These are phyloP conservation scores for Eimeria necatrix DNA, from an alignment of 169 alveolate genomes.

Conservation along the genomic window DNA sequence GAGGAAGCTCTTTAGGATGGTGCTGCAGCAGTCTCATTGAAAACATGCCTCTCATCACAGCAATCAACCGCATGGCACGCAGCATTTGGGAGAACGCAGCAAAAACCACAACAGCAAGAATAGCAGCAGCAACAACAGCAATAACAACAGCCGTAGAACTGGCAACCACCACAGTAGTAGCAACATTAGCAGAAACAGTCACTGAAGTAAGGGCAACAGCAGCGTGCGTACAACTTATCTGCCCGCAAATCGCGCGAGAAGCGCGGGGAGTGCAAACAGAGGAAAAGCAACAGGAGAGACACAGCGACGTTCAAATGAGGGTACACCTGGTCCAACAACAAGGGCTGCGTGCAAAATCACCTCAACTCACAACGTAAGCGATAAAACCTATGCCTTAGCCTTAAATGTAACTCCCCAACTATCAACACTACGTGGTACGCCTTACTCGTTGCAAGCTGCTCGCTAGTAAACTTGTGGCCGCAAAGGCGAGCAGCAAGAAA, in stretches of 20 bases:
- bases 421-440: neutral
- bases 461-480: neutral
- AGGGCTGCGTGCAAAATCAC: neutral
- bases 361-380: neutral
- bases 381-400: neutral
- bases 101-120: too few relatives aligned
- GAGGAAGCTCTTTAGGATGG: neutral
- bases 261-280: constrained; percentile 4
- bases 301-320: constrained; percentile 4
- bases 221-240: neutral
- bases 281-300: neutral
- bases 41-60: neutral
- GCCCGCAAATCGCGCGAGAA: constrained; percentile 14
- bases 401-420: neutral
- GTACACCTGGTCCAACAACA: constrained; percentile 26
- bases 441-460: constrained; percentile 38
- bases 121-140: too few relatives aligned
- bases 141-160: too few relatives aligned
- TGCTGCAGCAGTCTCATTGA: neutral
- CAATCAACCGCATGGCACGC: neutral
- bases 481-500: neutral
- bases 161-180: too few relatives aligned
- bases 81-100: too few relatives aligned
- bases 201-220: neutral
- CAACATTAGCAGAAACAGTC: too few relatives aligned